Evolutionary conservation across 192 early-diverging fungal species (phyloP).

Genomic region (Funneliformis geosporum): DNA sequence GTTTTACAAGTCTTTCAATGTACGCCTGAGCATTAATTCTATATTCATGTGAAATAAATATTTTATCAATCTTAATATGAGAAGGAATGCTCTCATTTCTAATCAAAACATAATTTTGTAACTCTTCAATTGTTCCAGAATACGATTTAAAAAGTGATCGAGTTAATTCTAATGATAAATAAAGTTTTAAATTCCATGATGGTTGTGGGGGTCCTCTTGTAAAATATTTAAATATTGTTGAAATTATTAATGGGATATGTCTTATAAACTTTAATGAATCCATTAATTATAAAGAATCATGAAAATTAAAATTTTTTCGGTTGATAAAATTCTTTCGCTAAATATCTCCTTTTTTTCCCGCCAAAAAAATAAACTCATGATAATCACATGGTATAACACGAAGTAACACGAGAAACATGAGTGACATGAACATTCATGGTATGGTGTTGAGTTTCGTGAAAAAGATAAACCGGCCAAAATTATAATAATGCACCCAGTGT

Average conservation of each 20-base stretch:
- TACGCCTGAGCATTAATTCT: constrained; percentile 39
- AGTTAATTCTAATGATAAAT: constrained; percentile 36
- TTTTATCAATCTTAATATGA: constrained; percentile 32
- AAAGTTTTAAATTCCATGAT: constrained; percentile 47
- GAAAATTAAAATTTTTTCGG: no score
- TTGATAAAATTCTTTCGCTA: no score
- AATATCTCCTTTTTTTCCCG: no score
- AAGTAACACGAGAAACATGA: no score
- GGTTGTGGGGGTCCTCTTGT: constrained; percentile 46
- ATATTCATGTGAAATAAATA: constrained; percentile 35
- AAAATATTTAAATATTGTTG: constrained; percentile 1
- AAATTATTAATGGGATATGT: not conserved
- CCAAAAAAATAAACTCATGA: no score
- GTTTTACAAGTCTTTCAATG: constrained; percentile 36
- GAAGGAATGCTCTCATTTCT: constrained; percentile 25
- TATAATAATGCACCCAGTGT: no score
- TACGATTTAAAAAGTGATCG: constrained; percentile 33
- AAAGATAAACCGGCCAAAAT: no score
- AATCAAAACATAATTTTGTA: constrained; percentile 35
- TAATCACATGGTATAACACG: no score
- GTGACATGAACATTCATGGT: no score
- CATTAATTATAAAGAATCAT: no score
- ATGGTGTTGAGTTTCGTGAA: no score
- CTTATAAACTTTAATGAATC: not conserved
- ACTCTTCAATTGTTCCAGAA: constrained; percentile 39